Conservation (phyloP, 495 filamentous ascomycete species). For the Lophiotrema nucula region DNA sequence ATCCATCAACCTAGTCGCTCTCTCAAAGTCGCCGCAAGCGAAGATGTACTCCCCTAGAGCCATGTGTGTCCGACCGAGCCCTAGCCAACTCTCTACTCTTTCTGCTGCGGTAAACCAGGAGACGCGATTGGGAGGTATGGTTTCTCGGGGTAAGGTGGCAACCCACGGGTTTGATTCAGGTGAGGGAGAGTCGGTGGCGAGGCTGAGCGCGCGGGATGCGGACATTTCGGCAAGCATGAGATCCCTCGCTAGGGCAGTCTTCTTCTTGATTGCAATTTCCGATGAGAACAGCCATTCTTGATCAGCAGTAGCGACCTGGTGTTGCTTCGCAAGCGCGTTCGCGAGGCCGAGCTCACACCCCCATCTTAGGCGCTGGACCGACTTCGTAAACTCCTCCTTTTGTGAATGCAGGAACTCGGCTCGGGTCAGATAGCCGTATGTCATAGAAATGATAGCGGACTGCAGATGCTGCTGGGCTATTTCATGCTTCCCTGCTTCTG, state of each 20-base stretch:
- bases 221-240: conserved; percentile 13
- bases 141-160: conserved; percentile 9
- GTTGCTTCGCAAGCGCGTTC: neutral
- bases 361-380: conserved; percentile 16
- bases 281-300: neutral
- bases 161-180: conserved; percentile 18
- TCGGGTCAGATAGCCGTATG: conserved; percentile 22
- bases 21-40: conserved; percentile 24
- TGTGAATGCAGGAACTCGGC: conserved; percentile 13
- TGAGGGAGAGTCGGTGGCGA: conserved; percentile 19
- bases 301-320: neutral
- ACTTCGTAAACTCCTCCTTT: conserved; percentile 1
- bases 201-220: conserved; percentile 6
- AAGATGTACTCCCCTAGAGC: conserved; percentile 22
- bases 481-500: neutral
- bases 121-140: conserved; percentile 14
- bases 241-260: neutral
- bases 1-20: conserved; percentile 11
- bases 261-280: neutral
- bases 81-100: conserved; percentile 7
- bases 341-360: conserved; percentile 19
- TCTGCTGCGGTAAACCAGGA: conserved; percentile 17
- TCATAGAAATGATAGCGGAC: conserved; percentile 8
- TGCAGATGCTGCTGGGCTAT: neutral
- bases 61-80: conserved; percentile 9